Conservation (phyloP, 768 basidiomycete species). For the Boletus tylopilopsis region DNA sequence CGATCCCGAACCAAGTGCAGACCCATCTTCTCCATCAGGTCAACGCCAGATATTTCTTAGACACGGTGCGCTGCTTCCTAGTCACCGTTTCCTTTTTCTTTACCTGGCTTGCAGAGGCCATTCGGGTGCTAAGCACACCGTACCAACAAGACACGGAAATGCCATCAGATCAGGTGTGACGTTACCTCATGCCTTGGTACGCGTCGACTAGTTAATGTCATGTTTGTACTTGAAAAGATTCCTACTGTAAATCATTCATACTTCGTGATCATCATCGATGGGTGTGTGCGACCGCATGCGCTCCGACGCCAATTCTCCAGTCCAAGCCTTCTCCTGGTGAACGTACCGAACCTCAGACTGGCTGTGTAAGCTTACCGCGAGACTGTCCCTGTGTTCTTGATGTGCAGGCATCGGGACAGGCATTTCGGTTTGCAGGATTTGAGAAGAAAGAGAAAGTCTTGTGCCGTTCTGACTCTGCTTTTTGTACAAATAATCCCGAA, state of each 20-base stretch:
- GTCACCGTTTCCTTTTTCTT: background rate
- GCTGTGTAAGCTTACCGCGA: slow-evolving; percentile 26
- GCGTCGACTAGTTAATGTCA: slow-evolving; percentile 3
- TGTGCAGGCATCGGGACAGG: slow-evolving; percentile 29
- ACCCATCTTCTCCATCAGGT: slow-evolving; percentile 61
- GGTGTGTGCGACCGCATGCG: slow-evolving; percentile 36
- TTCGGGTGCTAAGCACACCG: slow-evolving; percentile 46
- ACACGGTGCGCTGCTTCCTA: slow-evolving; percentile 52
- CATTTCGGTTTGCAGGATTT: slow-evolving; percentile 25
- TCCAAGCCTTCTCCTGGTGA: slow-evolving; percentile 32
- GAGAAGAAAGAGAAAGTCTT: slow-evolving; percentile 24
- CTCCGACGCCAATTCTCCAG: slow-evolving; percentile 35
- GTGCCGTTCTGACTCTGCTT: slow-evolving; percentile 29
- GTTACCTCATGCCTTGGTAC: background rate
- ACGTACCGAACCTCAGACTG: slow-evolving; percentile 26
- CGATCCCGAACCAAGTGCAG: slow-evolving; percentile 64
- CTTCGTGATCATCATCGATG: slow-evolving; percentile 37
- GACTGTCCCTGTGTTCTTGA: slow-evolving; percentile 29
- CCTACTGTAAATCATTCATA: slow-evolving; percentile 25
- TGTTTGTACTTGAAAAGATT: background rate
- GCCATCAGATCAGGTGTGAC: slow-evolving; percentile 19
- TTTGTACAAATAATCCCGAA: slow-evolving; percentile 71
- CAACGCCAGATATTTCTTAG: slow-evolving; percentile 81
- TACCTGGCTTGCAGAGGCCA: slow-evolving; percentile 40
- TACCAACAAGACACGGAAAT: slow-evolving; percentile 20